Percentiles rank a stretch among this genome's conserved stretches.
Evolutionary conservation across 257 asterid species (phyloP).

Genomic region (Fraxinus quadrangulata): DNA sequence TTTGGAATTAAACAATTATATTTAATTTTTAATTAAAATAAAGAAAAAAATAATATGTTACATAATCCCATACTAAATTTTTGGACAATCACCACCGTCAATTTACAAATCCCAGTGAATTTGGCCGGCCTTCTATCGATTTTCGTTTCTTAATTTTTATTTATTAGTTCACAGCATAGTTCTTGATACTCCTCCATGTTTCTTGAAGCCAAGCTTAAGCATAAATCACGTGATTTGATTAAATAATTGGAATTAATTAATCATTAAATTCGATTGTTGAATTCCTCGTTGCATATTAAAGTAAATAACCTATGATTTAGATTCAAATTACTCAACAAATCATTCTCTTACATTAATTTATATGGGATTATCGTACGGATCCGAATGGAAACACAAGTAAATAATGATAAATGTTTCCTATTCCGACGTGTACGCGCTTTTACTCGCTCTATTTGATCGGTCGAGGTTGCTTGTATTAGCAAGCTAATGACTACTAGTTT

Average conservation of each 20-base stretch:
- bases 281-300: neutral
- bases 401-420: neutral
- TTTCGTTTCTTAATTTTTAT: neutral
- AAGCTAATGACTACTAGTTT: neutral
- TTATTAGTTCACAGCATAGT: neutral
- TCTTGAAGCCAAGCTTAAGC: neutral
- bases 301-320: neutral
- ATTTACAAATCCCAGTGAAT: neutral
- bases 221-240: constrained; percentile 3
- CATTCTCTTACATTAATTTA: neutral
- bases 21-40: no score
- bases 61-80: neutral
- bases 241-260: neutral
- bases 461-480: neutral
- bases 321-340: neutral
- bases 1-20: neutral
- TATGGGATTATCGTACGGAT: neutral
- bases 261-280: neutral
- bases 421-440: neutral
- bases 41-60: neutral
- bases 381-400: neutral
- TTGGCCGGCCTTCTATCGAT: neutral
- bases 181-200: neutral
- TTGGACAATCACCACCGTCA: neutral
- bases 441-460: neutral